A percentile compares a stretch with the other conserved stretches of the same genome.
Evolutionary conservation across 2,329 filamentous ascomycete species (phyloP).

Genomic region (Waltergamsia citrina): DNA sequence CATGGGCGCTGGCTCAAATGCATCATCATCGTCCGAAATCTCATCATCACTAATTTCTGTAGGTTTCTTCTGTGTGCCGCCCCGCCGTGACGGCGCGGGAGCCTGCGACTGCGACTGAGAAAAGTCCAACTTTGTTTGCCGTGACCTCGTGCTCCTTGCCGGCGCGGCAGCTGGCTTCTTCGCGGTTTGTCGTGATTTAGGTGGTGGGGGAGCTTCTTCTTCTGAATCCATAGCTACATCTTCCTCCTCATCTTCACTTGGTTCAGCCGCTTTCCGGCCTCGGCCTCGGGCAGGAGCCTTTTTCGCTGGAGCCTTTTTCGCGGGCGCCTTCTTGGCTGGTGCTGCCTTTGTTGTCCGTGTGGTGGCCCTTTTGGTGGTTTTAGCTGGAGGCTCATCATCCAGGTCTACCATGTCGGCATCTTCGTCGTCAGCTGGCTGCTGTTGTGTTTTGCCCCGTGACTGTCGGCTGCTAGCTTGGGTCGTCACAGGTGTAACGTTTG

Average conservation of each 20-base stretch:
- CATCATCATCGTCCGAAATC: constrained; percentile 48
- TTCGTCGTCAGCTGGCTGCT: constrained; percentile 11
- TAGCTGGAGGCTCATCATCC: constrained; percentile 20
- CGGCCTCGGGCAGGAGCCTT: constrained; percentile 31
- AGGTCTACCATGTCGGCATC: constrained; percentile 30
- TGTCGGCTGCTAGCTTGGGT: constrained; percentile 7
- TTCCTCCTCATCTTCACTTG: constrained; percentile 33
- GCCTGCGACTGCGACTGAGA: constrained; percentile 18
- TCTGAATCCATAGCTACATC: constrained; percentile 46
- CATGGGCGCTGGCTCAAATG: constrained; percentile 47
- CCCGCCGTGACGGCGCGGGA: constrained; percentile 17
- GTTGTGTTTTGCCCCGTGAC: constrained; percentile 9
- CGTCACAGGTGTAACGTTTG: constrained; percentile 5
- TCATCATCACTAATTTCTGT: constrained; percentile 57
- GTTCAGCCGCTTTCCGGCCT: constrained; percentile 22
- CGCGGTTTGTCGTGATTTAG: constrained; percentile 20
- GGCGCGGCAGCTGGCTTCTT: constrained; percentile 9
- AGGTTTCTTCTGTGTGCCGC: constrained; percentile 33
- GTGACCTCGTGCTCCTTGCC: constrained; percentile 10
- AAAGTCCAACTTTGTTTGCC: constrained; percentile 23
- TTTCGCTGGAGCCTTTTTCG: constrained; percentile 35
- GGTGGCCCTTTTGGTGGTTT: constrained; percentile 15
- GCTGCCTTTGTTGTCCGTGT: constrained; percentile 17
- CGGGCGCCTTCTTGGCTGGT: constrained; percentile 24
- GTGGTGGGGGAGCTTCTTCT: constrained; percentile 27